phyloP scores from a whole-genome alignment of 306 rosid genomes.

The Dryas drummondii region DNA sequence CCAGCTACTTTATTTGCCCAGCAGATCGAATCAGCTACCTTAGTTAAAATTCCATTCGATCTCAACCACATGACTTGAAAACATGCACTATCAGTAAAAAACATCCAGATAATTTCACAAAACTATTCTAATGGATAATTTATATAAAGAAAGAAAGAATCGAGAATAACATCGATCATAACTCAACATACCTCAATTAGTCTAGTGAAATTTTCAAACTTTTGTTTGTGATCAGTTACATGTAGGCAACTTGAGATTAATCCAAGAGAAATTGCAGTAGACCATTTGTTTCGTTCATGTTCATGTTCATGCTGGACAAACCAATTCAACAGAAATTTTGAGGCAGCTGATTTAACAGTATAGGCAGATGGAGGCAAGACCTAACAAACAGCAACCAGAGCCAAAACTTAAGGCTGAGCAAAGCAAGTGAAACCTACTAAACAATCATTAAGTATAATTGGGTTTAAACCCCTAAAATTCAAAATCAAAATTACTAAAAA shows the following conservation, averaged over 20 bases:
- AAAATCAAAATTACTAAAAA: no score
- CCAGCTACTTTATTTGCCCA: no score
- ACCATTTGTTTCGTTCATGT: constrained; percentile 85
- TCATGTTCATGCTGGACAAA: constrained; percentile 89
- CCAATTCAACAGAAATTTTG: constrained; percentile 88
- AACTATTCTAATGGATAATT: background rate
- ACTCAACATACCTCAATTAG: constrained; percentile 68
- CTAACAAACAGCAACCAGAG: constrained; percentile 39
- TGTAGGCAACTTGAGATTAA: constrained; percentile 86
- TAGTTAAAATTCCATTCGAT: no score
- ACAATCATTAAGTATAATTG: background rate
- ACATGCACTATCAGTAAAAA: constrained; percentile 25
- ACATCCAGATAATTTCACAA: constrained; percentile 17
- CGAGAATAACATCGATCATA: constrained; percentile 21
- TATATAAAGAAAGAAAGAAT: background rate
- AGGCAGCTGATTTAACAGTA: constrained; percentile 82
- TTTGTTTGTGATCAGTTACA: constrained; percentile 85
- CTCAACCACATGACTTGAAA: constrained; percentile 55
- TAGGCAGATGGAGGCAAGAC: constrained; percentile 87
- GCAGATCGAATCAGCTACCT: no score
- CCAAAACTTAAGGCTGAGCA: constrained; percentile 16
- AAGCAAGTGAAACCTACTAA: constrained; percentile 8
- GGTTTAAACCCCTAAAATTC: no score
- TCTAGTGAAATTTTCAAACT: constrained; percentile 68
- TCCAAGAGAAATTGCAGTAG: constrained; percentile 95